Conservation (phyloP, 2,329 filamentous ascomycete species). For the Aureobasidium sp. region DNA sequence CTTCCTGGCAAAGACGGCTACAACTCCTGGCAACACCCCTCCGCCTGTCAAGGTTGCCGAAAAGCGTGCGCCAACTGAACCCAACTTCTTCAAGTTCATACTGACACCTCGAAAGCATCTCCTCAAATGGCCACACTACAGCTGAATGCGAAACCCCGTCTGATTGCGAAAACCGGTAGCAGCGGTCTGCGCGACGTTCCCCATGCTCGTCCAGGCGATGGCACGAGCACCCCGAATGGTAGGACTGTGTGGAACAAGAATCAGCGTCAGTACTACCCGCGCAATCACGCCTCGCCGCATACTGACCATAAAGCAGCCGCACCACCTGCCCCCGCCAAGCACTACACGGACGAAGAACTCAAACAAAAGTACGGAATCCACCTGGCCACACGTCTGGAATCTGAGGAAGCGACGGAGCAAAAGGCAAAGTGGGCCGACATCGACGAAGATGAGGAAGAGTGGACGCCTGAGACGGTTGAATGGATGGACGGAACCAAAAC, state of each 20-base stretch:
- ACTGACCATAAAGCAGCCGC: constrained; percentile 40
- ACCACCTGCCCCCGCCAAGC: constrained; percentile 65
- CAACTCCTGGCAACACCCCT: constrained; percentile 38
- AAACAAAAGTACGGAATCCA: constrained; percentile 80
- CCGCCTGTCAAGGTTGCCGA: constrained; percentile 44
- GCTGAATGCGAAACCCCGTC: constrained; percentile 57
- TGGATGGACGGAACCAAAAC: constrained; percentile 87
- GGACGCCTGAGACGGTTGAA: constrained; percentile 76
- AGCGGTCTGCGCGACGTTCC: constrained; percentile 51
- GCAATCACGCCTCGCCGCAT: constrained; percentile 25
- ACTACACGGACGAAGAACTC: constrained; percentile 79
- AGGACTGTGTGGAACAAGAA: constrained; percentile 87
- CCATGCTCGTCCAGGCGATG: constrained; percentile 23
- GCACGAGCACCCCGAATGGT: constrained; percentile 54
- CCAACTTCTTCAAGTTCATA: not conserved
- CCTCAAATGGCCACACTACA: constrained; percentile 41
- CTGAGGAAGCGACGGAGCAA: constrained; percentile 55
- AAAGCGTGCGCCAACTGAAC: constrained; percentile 39
- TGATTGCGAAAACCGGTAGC: constrained; percentile 66
- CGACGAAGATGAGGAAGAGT: constrained; percentile 81
- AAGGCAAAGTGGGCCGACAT: constrained; percentile 86
- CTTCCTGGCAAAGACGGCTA: constrained; percentile 66
- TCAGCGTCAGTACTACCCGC: constrained; percentile 53
- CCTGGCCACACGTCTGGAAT: constrained; percentile 68
- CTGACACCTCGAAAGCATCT: constrained; percentile 31